Conservation (phyloP, 75 land plant genomes). For the Pinus albicaulis region DNA sequence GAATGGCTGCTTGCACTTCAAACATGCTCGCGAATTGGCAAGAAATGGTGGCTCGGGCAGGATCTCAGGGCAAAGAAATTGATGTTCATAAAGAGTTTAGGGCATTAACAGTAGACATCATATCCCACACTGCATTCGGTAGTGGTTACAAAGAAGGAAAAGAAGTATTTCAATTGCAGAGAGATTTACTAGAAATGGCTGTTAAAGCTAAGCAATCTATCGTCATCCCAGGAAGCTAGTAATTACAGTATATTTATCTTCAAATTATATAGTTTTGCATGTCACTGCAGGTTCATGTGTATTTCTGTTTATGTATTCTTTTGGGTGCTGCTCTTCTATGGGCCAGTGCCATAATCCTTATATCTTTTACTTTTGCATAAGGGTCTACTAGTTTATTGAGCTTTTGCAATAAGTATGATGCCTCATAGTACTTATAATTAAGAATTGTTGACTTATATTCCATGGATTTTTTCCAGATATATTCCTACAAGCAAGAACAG, state of each 20-base stretch:
- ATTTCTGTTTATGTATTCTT: too few relatives aligned
- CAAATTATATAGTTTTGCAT: too few relatives aligned
- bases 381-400: too few relatives aligned
- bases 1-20: conserved; percentile 31
- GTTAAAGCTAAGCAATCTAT: not conserved
- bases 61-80: not conserved
- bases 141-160: conserved; percentile 43
- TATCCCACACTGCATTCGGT: conserved; percentile 51
- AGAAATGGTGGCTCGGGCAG: conserved; percentile 5
- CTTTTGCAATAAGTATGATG: too few relatives aligned
- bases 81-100: conserved; percentile 27
- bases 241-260: not conserved
- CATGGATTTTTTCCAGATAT: conserved; percentile 19
- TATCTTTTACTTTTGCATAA: too few relatives aligned
- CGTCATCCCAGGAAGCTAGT: conserved; percentile 30
- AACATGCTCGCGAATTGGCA: conserved; percentile 37
- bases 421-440: too few relatives aligned
- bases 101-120: conserved; percentile 40
- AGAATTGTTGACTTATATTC: too few relatives aligned
- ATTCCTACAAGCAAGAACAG: conserved; percentile 48
- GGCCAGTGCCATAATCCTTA: too few relatives aligned
- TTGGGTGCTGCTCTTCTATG: too few relatives aligned
- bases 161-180: conserved; percentile 28
- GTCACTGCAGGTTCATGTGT: too few relatives aligned
- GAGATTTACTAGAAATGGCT: conserved; percentile 11